These are phyloP conservation scores for Malus hybrid DNA, from an alignment of 331 rosid genomes.

Conservation along the genomic window DNA sequence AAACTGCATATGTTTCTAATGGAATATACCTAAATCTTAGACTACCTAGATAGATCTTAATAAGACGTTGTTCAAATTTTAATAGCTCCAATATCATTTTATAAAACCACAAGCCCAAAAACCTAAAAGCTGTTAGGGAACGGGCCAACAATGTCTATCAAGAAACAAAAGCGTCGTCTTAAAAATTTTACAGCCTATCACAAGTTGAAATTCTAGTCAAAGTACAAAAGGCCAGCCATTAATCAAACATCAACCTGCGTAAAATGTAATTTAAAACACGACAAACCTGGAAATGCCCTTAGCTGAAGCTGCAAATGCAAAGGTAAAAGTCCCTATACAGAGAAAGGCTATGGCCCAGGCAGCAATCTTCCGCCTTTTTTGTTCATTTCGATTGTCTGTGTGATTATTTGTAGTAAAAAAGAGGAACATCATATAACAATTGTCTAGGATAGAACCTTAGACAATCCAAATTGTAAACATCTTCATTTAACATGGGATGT, in stretches of 20 bases:
- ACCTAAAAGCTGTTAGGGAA: not conserved
- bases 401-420: constrained; percentile 13
- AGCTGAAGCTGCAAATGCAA: constrained; percentile 47
- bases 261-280: not conserved
- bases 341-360: constrained; percentile 50
- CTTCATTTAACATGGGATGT: not conserved
- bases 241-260: not conserved
- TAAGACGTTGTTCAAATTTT: not conserved
- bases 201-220: not conserved
- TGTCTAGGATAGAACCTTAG: not conserved
- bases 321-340: constrained; percentile 43
- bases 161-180: not conserved
- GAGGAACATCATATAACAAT: not conserved
- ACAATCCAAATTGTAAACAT: not conserved
- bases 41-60: not conserved
- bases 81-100: not conserved
- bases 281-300: constrained; percentile 47
- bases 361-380: constrained; percentile 49
- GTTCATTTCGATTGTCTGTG: constrained; percentile 35
- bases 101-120: not conserved
- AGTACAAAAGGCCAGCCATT: not conserved
- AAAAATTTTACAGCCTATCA: not conserved
- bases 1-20: not conserved
- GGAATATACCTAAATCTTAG: not conserved
- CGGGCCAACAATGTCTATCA: not conserved